These are phyloP conservation scores for Fusarium begoniae DNA, from an alignment of 2,329 filamentous ascomycete genomes.

Conservation along the genomic window DNA sequence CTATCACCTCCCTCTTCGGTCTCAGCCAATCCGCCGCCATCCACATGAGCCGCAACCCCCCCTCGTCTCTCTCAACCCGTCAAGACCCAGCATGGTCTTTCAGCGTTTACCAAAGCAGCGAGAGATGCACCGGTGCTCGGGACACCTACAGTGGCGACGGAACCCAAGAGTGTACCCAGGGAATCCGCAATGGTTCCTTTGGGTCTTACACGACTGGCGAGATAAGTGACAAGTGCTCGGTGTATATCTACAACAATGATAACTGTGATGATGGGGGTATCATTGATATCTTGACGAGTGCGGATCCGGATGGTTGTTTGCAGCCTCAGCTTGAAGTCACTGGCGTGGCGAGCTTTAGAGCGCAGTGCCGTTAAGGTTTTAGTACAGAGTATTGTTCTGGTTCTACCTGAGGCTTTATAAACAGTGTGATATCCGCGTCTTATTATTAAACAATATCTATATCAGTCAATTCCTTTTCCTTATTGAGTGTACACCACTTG, in stretches of 20 bases:
- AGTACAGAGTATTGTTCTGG: accelerated
- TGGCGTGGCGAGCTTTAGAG: neutral
- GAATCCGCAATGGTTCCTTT: neutral
- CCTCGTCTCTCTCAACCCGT: neutral
- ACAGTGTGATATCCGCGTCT: accelerated
- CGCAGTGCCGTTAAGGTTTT: neutral
- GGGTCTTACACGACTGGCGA: neutral
- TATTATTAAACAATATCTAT: too few species aligned
- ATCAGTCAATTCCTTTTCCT: too few species aligned
- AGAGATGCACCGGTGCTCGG: neutral
- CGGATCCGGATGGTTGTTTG: neutral
- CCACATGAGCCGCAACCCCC: neutral
- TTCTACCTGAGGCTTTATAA: too few species aligned
- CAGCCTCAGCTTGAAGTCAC: neutral
- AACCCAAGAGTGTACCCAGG: neutral
- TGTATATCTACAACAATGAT: neutral
- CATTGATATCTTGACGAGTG: neutral
- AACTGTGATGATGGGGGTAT: neutral
- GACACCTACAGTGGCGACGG: neutral
- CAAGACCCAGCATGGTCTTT: neutral
- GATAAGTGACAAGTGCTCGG: neutral
- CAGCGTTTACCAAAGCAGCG: neutral
- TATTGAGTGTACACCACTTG: too few species aligned
- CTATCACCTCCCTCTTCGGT: neutral
- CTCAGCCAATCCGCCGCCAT: neutral